These are phyloP conservation scores for Boletus vermiculosoides DNA, from an alignment of 768 basidiomycete species.

Conservation along the genomic window DNA sequence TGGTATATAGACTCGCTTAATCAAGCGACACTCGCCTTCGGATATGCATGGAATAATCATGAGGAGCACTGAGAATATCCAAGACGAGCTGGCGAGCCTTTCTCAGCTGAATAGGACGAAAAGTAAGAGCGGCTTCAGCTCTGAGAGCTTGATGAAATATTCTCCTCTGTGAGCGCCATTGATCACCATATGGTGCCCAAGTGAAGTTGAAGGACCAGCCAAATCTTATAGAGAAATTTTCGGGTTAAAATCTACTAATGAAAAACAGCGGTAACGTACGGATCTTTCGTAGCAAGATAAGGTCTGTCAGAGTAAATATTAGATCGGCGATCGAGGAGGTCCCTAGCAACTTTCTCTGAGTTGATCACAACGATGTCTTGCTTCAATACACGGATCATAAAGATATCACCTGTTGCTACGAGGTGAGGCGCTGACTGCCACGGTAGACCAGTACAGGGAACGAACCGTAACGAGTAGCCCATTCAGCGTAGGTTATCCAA, in stretches of 20 bases:
- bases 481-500: neutral
- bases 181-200: neutral
- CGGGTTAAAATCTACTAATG: neutral
- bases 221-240: neutral
- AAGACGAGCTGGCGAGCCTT: neutral
- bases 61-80: neutral
- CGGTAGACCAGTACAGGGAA: neutral
- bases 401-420: neutral
- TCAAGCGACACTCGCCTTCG: neutral
- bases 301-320: neutral
- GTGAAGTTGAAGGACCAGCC: neutral
- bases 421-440: neutral
- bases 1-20: neutral
- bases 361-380: neutral
- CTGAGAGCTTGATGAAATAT: neutral
- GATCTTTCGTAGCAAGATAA: neutral
- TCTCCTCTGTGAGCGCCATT: neutral
- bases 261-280: neutral
- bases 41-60: neutral
- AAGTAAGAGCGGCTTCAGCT: neutral
- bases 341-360: neutral
- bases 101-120: neutral
- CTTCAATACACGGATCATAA: neutral
- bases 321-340: neutral
- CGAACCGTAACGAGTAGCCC: neutral